Evolutionary conservation across 129 eudicot genomes (phyloP).

Genomic region (Helichrysum umbraculigerum): DNA sequence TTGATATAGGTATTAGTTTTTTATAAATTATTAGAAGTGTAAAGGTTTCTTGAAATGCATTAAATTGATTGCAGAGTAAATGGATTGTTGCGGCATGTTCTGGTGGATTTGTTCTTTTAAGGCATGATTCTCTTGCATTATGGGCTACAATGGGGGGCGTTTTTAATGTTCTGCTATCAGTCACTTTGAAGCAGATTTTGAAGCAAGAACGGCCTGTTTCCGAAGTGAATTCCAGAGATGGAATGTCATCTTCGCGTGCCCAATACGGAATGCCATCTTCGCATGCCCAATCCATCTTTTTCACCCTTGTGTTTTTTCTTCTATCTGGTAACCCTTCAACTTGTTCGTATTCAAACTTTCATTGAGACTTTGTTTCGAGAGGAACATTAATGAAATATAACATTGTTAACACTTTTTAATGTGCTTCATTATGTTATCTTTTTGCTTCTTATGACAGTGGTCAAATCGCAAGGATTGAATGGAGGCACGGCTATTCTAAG

Average conservation of each 20-base stretch:
- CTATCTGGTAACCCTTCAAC: constrained; percentile 46
- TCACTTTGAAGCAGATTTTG: constrained; percentile 48
- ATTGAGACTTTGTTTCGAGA: not conserved
- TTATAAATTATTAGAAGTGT: not conserved
- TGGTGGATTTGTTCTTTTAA: constrained; percentile 44
- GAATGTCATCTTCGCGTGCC: constrained; percentile 90
- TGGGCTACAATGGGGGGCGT: constrained; percentile 66
- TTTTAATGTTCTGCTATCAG: constrained; percentile 55
- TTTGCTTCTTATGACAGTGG: constrained; percentile 43
- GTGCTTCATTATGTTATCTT: not conserved
- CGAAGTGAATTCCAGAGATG: constrained; percentile 58
- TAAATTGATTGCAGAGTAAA: constrained; percentile 57
- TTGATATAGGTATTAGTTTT: not conserved
- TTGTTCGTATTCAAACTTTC: constrained; percentile 1
- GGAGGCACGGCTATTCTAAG: constrained; percentile 42
- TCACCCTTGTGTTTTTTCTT: constrained; percentile 29
- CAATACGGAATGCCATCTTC: constrained; percentile 93
- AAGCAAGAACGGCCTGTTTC: constrained; percentile 75
- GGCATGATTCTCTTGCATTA: constrained; percentile 68
- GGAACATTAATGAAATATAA: not conserved
- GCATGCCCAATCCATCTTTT: constrained; percentile 82
- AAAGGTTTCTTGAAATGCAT: not conserved
- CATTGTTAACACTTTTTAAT: not conserved
- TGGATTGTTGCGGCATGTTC: constrained; percentile 55
- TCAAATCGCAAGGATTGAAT: constrained; percentile 56